These are phyloP conservation scores for Tricholoma sp. DNA, from an alignment of 768 basidiomycete genomes.

Conservation along the genomic window DNA sequence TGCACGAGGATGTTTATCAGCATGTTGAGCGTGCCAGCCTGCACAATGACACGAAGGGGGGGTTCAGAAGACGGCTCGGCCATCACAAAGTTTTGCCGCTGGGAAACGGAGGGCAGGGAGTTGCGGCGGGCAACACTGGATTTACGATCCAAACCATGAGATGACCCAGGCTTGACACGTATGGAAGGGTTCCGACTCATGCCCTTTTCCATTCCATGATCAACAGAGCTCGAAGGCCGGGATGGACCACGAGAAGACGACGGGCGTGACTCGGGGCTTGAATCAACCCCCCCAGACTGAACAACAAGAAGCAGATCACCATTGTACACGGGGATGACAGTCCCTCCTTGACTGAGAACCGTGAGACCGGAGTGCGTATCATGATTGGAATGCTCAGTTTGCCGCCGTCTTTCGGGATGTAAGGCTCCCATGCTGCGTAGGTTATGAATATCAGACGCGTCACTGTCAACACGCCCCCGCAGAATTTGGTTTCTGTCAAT, in stretches of 20 bases:
- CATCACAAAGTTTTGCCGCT: conserved; percentile 50
- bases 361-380: conserved; percentile 28
- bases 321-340: conserved; percentile 66
- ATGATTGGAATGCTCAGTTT: conserved; percentile 26
- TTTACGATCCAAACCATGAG: conserved; percentile 71
- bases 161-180: conserved; percentile 67
- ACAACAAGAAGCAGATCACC: conserved; percentile 73
- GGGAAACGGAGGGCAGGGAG: conserved; percentile 74
- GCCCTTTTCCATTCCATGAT: conserved; percentile 37
- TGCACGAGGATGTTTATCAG: conserved; percentile 73
- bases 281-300: conserved; percentile 46
- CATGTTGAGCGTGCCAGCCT: conserved; percentile 71
- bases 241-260: conserved; percentile 61
- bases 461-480: conserved; percentile 68
- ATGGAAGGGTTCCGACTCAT: conserved; percentile 66
- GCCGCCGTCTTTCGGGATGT: conserved; percentile 30
- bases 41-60: conserved; percentile 69
- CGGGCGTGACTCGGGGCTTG: conserved; percentile 44
- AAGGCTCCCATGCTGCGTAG: conserved; percentile 48
- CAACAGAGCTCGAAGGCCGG: conserved; percentile 62
- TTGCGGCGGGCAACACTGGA: conserved; percentile 68
- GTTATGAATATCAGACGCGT: conserved; percentile 54
- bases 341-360: conserved; percentile 52
- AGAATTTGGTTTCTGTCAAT: conserved; percentile 62
- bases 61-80: conserved; percentile 64